A percentile compares a stretch with the other conserved stretches of the same genome.
Conservation (phyloP, 805 yeast species). For the Scheffersomyces lignosus region DNA sequence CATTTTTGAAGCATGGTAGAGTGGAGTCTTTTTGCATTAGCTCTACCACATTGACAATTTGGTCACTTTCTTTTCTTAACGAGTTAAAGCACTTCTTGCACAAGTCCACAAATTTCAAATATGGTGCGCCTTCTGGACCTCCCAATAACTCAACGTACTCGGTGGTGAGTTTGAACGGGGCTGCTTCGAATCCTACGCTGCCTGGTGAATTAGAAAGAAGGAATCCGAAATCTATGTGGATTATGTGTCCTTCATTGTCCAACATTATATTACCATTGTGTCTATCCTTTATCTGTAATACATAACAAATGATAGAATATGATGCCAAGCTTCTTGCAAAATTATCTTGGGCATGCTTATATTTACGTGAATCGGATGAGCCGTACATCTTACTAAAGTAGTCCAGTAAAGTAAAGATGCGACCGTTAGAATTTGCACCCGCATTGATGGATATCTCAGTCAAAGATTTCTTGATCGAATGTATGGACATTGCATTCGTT, state of each 20-base stretch:
- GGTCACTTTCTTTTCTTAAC: conserved; percentile 70
- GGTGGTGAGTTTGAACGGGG: conserved; percentile 88
- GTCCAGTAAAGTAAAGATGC: conserved; percentile 70
- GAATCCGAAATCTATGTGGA: conserved; percentile 95
- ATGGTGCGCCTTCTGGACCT: conserved; percentile 66
- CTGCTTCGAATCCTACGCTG: conserved; percentile 94
- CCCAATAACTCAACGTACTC: conserved; percentile 91
- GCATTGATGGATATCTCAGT: conserved; percentile 69
- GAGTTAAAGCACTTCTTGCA: conserved; percentile 75
- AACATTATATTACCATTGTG: conserved; percentile 98
- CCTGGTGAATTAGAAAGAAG: conserved; percentile 94
- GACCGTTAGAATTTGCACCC: conserved; percentile 70
- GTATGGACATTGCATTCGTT: conserved; percentile 90
- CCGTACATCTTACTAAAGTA: conserved; percentile 83
- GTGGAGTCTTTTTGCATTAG: conserved; percentile 90
- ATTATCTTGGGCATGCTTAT: conserved; percentile 75
- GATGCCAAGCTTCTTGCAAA: conserved; percentile 88
- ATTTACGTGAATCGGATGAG: conserved; percentile 49
- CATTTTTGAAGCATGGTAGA: conserved; percentile 89
- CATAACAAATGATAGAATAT: conserved; percentile 85
- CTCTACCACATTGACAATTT: conserved; percentile 79
- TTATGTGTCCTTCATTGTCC: conserved; percentile 92
- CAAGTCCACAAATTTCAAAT: conserved; percentile 56
- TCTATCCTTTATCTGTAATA: conserved; percentile 91
- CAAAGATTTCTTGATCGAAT: conserved; percentile 89